Evolutionary conservation across 495 filamentous ascomycete genomes (phyloP), one percentile per base, ranked within the genome.

Genomic region (Penicillium lividum): DNA sequence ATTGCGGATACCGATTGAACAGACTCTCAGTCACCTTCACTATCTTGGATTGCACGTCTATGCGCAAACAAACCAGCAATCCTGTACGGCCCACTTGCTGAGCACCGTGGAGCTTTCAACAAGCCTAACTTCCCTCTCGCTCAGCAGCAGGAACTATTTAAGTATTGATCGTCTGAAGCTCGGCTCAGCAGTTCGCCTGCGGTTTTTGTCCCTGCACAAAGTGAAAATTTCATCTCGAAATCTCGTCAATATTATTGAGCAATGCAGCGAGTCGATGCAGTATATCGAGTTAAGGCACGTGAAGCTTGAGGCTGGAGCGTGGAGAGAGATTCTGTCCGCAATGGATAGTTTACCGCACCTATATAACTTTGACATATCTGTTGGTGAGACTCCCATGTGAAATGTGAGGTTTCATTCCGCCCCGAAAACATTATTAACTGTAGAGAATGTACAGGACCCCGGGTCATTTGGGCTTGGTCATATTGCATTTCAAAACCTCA

Each of bases 61-160:
- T 44, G 40, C 40, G 4, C 40, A 44, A 22, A 44, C 40, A 44
- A 44, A 44, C 40, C 40, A 44, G 40, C 40, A 44, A 44, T 44
- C 40, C 10, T 44, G 10, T 44, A 10, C 40, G 4, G 4, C 40
- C 13, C 18, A 44, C 10, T 13, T 44, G 40, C 13, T 44, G 18
- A 44, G 40, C 4, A 44, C 13, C 40, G 40, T 44, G 10, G 40
- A 44, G 40, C 40, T 44, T 44, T 44, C 40, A 44, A 44, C 40
- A 4, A 44, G 13, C 40, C 40, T 44, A 10, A 44, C 40, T 44
- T 44, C 40, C 40, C 40, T 44, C 40, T 44, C 40, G 13, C 40
- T 44, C 40, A 44, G 40, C 18, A 44, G 40, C 40, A 4, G 4
- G 15, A 44, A 44, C 10, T 44, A 5, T 44, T 10, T 44, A 10